Base-by-base conservation (phyloP, 139 green algal genomes). In the Chlorella sorokiniana region DNA sequence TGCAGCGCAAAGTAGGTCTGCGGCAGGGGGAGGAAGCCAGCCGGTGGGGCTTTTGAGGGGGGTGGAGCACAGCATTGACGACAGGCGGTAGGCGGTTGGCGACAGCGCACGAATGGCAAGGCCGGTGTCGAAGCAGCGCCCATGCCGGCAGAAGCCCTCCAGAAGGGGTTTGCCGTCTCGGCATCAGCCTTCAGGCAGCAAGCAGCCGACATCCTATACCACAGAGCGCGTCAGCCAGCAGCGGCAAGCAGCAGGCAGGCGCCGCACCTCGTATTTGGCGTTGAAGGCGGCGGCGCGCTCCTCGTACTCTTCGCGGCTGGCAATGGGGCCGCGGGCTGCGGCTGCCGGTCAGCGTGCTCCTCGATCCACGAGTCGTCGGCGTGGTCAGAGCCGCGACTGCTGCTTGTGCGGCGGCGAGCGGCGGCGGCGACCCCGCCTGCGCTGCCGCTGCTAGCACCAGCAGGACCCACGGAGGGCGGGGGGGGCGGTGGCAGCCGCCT, bases 1-100 rank as follows among this genome's bases (percentile, higher is more conserved):
- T 86, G 82, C 54, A 86, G 68, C 22, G 41, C 33, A 35, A 86
- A 86, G 56, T 86, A 86, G 56, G 44, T n/a, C 52, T 54, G 65
- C 10, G 35, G 65, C 38, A 44, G 65, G 37, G 2, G 7, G 35
- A n/a, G n/a, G n/a, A n/a, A n/a, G n/a, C n/a, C n/a, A n/a, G n/a
- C n/a, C n/a, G n/a, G n/a, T n/a, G n/a, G n/a, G n/a, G n/a, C n/a
- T n/a, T n/a, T n/a, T n/a, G 31, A 1, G 31, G 31, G 29, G 33
- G 10, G 2, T 37, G 9, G 62, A 31, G 3, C 33, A 2, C 62
- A 42, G 31, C 31, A 31, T 42, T 31, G 31, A 38, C 2, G 29
- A 56, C 48, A 11, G 29, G 61, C 61, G 27, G 4, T 29, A n/a
- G n/a, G n/a, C n/a, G n/a, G n/a, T n/a, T n/a, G n/a, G n/a, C n/a